phyloP scores from a whole-genome alignment of 768 basidiomycete genomes.

The Flagelloscypha sp. region DNA sequence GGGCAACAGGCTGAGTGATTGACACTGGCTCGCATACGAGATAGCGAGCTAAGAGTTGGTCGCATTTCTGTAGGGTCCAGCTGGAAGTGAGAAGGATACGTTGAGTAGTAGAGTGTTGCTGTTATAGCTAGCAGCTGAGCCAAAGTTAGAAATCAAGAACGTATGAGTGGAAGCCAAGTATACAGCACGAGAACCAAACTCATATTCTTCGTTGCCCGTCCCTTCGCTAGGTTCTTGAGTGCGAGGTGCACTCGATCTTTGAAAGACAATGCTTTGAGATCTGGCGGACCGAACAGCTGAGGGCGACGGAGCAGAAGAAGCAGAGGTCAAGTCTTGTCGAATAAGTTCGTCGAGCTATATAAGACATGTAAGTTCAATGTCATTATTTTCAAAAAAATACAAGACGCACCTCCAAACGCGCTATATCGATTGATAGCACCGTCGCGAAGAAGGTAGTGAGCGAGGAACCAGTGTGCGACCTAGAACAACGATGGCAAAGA shows the following conservation, averaged over 20 bases:
- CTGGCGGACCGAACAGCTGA: slow-evolving; percentile 26
- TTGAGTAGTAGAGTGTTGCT: slow-evolving; percentile 66
- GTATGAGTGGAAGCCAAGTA: slow-evolving; percentile 8
- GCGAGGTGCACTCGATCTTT: slow-evolving; percentile 36
- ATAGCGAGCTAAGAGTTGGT: slow-evolving; percentile 21
- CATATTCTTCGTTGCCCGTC: slow-evolving; percentile 68
- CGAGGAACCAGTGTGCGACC: slow-evolving; percentile 96
- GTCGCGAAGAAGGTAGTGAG: slow-evolving; percentile 94
- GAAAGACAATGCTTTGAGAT: slow-evolving; percentile 18
- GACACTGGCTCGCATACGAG: slow-evolving; percentile 24
- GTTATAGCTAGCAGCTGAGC: slow-evolving; percentile 69
- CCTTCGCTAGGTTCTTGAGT: slow-evolving; percentile 45
- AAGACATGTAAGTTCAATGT: slow-evolving; percentile 6
- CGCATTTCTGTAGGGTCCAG: too few species aligned
- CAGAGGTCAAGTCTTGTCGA: slow-evolving; percentile 55
- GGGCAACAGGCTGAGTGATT: slow-evolving; percentile 15
- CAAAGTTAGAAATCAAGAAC: slow-evolving; percentile 4
- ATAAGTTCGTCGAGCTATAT: slow-evolving; percentile 77
- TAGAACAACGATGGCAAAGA: slow-evolving; percentile 88
- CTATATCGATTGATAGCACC: slow-evolving; percentile 91
- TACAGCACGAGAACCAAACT: slow-evolving; percentile 68
- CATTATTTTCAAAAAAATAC: slow-evolving; percentile 1
- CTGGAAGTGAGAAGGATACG: slow-evolving; percentile 37
- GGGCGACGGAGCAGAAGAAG: slow-evolving; percentile 30
- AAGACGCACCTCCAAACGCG: slow-evolving; percentile 69